Evolutionary conservation across 1,284 basidiomycete genomes (phyloP), one percentile per base, ranked within the genome.

Genomic region (Macrocystidia cucumis): DNA sequence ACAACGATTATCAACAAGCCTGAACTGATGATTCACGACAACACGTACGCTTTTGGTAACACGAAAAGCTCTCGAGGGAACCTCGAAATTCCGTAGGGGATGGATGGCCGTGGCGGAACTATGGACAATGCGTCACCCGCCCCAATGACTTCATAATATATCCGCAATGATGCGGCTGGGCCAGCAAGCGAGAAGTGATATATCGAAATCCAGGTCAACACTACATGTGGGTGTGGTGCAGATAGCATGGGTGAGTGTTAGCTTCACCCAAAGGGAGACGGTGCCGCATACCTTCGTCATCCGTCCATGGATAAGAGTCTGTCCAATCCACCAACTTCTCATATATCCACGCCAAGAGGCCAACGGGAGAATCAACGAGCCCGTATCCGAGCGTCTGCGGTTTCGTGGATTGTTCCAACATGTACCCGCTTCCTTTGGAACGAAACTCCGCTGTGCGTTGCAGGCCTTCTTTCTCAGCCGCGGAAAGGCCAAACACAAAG

Each of bases 321-420:
- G 67, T 62, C 69, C 73, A 76, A 11, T 51, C 46, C 3, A 65
- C 55, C 59, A 11, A 51, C 41, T 78, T 78, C 43, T 78, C 74
- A 35, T 74, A 76, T 21, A 79, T 69, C 72, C 74, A 78, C 1
- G 67, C 70, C 2, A 78, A 57, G 9, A 79, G 48, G 0, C 70
- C 74, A 4, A 63, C 59, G n/a, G 77, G 77, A n/a, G 73, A 77
- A 45, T 78, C 77, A 0, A 65, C 51, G 2, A 79, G 54, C 7
- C 55, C 48, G 44, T 78, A 79, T 0, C 72, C 74, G 3, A 79
- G 43, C 0, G 75, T 78, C 47, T 78, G 74, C 0, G 77, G 76
- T 35, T 65, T 45, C 1, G 62, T 64, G 0, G 54, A 42, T 28
- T 78, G 75, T 37, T 62, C 44, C 1, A 20, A n/a, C 9, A 43